Evolutionary conservation across 2,329 filamentous ascomycete genomes (phyloP), one percentile per base, ranked within the genome.

Genomic region (Verticillium klebahnii): DNA sequence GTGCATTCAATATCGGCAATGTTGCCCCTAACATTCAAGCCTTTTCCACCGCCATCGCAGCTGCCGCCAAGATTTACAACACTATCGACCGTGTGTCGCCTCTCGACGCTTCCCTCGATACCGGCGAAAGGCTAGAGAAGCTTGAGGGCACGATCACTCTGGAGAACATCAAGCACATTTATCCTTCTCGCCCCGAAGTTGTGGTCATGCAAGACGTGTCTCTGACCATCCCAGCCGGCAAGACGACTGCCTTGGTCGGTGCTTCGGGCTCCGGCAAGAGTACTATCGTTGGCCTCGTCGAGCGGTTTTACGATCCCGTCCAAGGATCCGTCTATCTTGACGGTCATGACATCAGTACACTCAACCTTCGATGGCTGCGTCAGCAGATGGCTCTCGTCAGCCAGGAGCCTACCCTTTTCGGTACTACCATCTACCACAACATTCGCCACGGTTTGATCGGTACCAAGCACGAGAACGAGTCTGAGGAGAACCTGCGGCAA

Each of bases 181-280:
- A 99, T 70, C 95, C 95, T 4, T 97, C 93, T 6, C 86, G 95
- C 14, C 92, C 93, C 0, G 93, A 97, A 69, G 93, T 97, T 4
- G 85, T 88, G 1, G 91, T 98, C 45, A 94, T 98, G 88, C 81
- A 95, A 52, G 87, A 89, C 66, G 91, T 98, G 61, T 90, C 81
- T 61, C 84, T 99, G 1, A 75, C 83, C 1, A 89, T 98, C 40
- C 92, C 93, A 1, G 91, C 93, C 3, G 93, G 94, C 23, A 96
- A 97, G 78, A 93, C 91, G 19, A 97, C 94, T 2, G 95, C 95
- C 1, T 80, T 99, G 8, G 95, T 99, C 6, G 95, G 95, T 62
- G 92, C 94, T 0, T 98, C 94, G 12, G 95, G 94, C 12, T 96
- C 91, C 45, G 95, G 95, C 57, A 99, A 98, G 77, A 94, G 90